Evolutionary conservation across 305 asterid species (phyloP).

Genomic region (Lippia alba): DNA sequence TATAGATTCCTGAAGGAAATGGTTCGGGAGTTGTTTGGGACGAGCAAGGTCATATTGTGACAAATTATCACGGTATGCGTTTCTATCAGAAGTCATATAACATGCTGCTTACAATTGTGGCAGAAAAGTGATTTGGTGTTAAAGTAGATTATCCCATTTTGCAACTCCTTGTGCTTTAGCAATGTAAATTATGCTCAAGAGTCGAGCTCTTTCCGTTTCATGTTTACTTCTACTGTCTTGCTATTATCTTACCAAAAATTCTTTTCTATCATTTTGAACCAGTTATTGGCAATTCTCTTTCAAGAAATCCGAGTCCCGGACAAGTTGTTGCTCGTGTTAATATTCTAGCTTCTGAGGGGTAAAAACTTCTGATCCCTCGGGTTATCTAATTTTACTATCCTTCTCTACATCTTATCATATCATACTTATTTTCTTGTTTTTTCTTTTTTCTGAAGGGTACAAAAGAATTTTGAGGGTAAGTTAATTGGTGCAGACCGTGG

Average conservation of each 20-base stretch:
- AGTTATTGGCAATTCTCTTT: conserved; percentile 94
- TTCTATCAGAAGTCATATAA: conserved; percentile 14
- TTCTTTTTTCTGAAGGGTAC: conserved; percentile 59
- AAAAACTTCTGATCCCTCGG: conserved; percentile 29
- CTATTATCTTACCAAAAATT: neutral
- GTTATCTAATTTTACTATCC: conserved; percentile 9
- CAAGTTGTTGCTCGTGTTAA: conserved; percentile 94
- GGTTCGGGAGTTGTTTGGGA: conserved; percentile 99
- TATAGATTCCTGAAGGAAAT: conserved; percentile 97
- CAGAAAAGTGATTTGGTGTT: no score
- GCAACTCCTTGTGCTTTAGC: no score
- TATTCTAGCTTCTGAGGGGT: conserved; percentile 94
- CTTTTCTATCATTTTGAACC: conserved; percentile 36
- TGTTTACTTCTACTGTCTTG: neutral
- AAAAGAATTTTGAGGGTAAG: conserved; percentile 91
- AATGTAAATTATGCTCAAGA: no score
- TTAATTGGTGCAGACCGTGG: conserved; percentile 92
- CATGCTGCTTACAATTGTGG: no score
- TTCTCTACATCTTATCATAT: conserved; percentile 5
- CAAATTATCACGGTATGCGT: conserved; percentile 90
- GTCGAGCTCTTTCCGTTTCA: no score
- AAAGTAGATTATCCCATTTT: no score
- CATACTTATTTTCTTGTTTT: conserved; percentile 4
- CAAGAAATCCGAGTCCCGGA: conserved; percentile 81
- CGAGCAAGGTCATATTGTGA: conserved; percentile 88